Percentiles rank a stretch among this genome's conserved stretches.
phyloP scores from a whole-genome alignment of 1,284 basidiomycete species.

The Inonotus hispidus region DNA sequence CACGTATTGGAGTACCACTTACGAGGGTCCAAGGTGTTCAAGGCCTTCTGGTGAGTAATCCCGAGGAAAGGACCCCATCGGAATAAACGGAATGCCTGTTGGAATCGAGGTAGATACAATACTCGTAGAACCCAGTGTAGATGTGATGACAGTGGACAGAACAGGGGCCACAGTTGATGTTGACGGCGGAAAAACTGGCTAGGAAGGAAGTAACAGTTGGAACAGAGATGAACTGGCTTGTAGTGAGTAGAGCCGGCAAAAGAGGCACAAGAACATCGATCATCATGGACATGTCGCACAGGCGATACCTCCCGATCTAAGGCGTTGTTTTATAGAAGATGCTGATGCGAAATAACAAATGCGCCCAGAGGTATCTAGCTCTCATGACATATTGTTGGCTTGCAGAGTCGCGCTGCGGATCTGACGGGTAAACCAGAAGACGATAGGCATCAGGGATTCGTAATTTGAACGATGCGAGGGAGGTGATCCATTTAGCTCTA shows the following conservation, averaged over 20 bases:
- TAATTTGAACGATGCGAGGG: not conserved
- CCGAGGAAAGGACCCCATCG: conserved; percentile 34
- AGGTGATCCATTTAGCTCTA: too few species aligned
- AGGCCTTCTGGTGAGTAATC: conserved; percentile 36
- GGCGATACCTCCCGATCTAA: not conserved
- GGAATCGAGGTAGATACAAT: not conserved
- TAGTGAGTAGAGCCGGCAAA: not conserved
- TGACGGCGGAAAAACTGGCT: not conserved
- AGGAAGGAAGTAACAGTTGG: not conserved
- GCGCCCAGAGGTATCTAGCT: not conserved
- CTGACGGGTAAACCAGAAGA: not conserved
- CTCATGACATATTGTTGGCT: not conserved
- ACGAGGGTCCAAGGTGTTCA: conserved; percentile 40
- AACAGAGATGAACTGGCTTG: conserved; percentile 2
- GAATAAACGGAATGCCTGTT: conserved; percentile 27
- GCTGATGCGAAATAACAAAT: too few species aligned
- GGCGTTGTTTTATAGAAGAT: not conserved
- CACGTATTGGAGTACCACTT: conserved; percentile 13
- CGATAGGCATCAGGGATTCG: not conserved
- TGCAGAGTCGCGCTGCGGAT: not conserved
- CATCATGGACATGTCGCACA: not conserved
- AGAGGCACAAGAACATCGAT: not conserved
- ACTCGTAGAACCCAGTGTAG: not conserved
- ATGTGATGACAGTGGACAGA: not conserved
- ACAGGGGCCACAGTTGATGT: not conserved